Base-by-base conservation (phyloP, 2,329 filamentous ascomycete genomes). In the Ramularia endophylla region DNA sequence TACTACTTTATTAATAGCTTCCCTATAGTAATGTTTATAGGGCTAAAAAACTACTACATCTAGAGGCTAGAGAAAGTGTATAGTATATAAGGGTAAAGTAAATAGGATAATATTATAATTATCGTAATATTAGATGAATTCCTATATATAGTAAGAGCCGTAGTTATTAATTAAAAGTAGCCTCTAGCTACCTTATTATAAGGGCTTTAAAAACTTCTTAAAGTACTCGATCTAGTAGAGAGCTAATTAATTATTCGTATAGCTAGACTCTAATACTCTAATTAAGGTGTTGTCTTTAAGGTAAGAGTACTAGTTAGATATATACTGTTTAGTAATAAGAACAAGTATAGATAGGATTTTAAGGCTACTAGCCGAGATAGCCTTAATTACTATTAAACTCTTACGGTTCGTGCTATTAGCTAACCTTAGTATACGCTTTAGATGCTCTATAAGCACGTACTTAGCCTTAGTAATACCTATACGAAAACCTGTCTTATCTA, bases 21-120 rank as follows among this genome's bases (percentile, higher is more conserved):
- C 31, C 4, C 22, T 13, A 38, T 52, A 46, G 29, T 36, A 52
- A 28, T 52, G 46, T 35, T 53, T 53, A 32, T 47, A 48, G 8
- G 40, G 49, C 35, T 52, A 43, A 33, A 53, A 53, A 4, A 47
- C 20, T 19, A 29, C 41, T 8, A 53, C 47, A 40, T 44, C 38
- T 16, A 44, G 32, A 8, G 42, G 41, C 31, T 44, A 25, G 9
- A 44, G 15, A n/a, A 44, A 15, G 27, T 48, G 36, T 30, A 31
- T 44, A 6, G 37, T 19, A 38, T 50, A 40, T 16, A 40, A 33
- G 2, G 41, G 36, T 17, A 48, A 30, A 19, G 16, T 16, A 27
- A 44, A 48, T 8, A 18, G 28, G 25, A 40, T 41, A 25, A 50
- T 38, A 15, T 41, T 41, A 9, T 40, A 5, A 1, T 27, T n/a